These are phyloP conservation scores for Macrotyloma uniflorum DNA, from an alignment of 306 rosid genomes.

Conservation along the genomic window DNA sequence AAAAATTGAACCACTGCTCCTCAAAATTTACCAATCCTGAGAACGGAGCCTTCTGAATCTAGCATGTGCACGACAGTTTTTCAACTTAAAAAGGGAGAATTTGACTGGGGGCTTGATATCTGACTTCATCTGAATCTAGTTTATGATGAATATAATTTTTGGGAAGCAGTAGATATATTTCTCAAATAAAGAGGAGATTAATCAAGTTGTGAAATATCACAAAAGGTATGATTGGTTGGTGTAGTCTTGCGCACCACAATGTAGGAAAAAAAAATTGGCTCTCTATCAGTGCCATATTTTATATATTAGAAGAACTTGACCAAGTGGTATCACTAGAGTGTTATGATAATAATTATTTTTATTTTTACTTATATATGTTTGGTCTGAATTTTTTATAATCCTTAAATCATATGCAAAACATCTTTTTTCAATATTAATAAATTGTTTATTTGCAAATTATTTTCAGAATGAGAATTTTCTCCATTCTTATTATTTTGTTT, in stretches of 20 bases:
- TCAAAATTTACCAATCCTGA: background rate
- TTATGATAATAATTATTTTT: constrained; percentile 2
- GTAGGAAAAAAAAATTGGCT: background rate
- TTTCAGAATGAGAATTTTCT: constrained; percentile 8
- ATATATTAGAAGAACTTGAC: background rate
- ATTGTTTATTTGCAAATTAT: constrained; percentile 5
- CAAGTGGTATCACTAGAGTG: constrained; percentile 1
- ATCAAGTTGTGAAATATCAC: background rate
- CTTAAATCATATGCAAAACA: background rate
- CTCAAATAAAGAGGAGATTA: background rate
- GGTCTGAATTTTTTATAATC: constrained; percentile 3
- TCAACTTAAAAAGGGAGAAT: background rate
- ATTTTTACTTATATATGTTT: background rate
- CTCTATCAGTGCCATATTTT: background rate
- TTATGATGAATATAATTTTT: background rate
- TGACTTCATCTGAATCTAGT: background rate
- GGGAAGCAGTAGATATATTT: background rate
- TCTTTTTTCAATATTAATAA: background rate
- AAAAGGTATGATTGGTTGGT: constrained; percentile 2
- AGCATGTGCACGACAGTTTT: background rate
- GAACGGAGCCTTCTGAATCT: constrained; percentile 17
- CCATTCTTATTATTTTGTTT: constrained; percentile 35
- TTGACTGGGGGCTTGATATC: background rate
- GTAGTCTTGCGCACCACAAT: background rate
- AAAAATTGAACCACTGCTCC: background rate